phyloP scores from a whole-genome alignment of 176 grass and related monocot species.

The Cenchrus fungigraminus region DNA sequence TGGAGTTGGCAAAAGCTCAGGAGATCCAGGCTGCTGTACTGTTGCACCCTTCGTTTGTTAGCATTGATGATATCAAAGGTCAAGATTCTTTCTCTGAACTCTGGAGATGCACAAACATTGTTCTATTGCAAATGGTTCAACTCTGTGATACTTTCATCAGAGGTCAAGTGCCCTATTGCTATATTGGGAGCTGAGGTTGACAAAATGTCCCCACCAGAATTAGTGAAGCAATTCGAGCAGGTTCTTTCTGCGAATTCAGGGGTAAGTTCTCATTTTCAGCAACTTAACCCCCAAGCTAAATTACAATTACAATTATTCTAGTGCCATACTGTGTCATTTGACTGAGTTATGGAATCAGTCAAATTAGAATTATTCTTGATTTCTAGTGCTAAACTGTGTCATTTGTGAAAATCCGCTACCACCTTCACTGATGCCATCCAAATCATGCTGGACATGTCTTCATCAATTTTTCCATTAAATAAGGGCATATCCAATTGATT shows the following conservation, averaged over 20 bases:
- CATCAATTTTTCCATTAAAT: not conserved
- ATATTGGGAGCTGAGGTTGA: conserved; percentile 80
- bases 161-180: conserved; percentile 66
- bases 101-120: not conserved
- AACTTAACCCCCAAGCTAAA: not conserved
- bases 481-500: not conserved
- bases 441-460: not conserved
- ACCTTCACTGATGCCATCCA: not conserved
- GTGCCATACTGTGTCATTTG: not conserved
- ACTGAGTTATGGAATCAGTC: not conserved
- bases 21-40: conserved; percentile 76
- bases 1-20: conserved; percentile 67
- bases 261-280: conserved; percentile 46
- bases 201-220: conserved; percentile 53
- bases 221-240: conserved; percentile 73
- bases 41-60: conserved; percentile 67
- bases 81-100: conserved; percentile 21
- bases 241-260: conserved; percentile 53
- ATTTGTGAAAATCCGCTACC: not conserved
- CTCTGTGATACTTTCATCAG: conserved; percentile 27
- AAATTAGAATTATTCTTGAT: not conserved
- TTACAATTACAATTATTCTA: too few species aligned
- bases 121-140: conserved; percentile 12
- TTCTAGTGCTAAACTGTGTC: not conserved
- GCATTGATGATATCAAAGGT: conserved; percentile 80